Evolutionary conservation across 805 yeast genomes (phyloP).

Genomic region (Lachancea waltii): DNA sequence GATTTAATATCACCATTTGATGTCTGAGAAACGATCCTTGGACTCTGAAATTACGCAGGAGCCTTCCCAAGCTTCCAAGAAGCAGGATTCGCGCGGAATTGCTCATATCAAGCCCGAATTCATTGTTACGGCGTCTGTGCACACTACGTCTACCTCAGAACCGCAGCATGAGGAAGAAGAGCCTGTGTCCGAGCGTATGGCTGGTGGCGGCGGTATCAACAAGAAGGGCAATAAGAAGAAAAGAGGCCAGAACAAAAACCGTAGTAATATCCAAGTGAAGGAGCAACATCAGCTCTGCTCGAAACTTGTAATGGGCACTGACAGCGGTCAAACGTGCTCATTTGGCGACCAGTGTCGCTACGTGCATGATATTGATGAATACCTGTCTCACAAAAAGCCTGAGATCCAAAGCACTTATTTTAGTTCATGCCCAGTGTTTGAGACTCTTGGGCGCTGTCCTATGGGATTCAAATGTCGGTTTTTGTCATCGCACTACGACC

Average conservation of each 20-base stretch:
- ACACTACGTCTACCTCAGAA: slow-evolving; percentile 1
- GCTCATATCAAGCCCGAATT: slow-evolving; percentile 75
- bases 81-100: slow-evolving; percentile 46
- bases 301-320: slow-evolving; percentile 49
- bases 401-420: slow-evolving; percentile 56
- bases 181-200: slow-evolving; percentile 35
- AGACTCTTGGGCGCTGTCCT: slow-evolving; percentile 83
- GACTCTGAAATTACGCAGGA: slow-evolving; percentile 6
- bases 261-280: slow-evolving; percentile 65
- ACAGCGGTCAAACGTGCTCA: slow-evolving; percentile 41
- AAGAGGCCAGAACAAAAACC: slow-evolving; percentile 77
- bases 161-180: slow-evolving; percentile 38
- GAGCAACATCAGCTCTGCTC: slow-evolving; percentile 64
- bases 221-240: slow-evolving; percentile 41
- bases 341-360: slow-evolving; percentile 72
- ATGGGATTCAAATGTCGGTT: slow-evolving; percentile 91
- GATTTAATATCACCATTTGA: not conserved
- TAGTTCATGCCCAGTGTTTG: slow-evolving; percentile 68
- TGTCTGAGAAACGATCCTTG: slow-evolving; percentile 6
- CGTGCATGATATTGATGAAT: slow-evolving; percentile 66
- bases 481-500: slow-evolving; percentile 62
- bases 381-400: slow-evolving; percentile 55
- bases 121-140: slow-evolving; percentile 36
- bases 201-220: slow-evolving; percentile 39
- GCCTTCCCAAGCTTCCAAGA: slow-evolving; percentile 13